phyloP scores from a whole-genome alignment of 257 asterid genomes.

The Perilla frutescens region DNA sequence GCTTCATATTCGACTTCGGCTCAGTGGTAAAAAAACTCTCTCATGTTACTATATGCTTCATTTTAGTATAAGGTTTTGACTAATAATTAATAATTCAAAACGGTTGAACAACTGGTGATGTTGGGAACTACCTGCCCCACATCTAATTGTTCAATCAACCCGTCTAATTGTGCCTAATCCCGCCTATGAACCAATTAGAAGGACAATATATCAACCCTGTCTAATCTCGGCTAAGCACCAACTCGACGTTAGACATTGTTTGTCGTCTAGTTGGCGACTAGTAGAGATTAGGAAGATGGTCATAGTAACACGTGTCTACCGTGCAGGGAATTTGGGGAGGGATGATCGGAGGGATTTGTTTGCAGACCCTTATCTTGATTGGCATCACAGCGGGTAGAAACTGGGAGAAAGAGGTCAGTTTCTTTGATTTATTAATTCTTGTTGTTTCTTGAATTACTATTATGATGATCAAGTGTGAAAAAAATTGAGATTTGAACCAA shows the following conservation, averaged over 20 bases:
- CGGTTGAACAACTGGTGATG: too few species aligned
- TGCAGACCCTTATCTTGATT: constrained; percentile 78
- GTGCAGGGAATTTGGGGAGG: constrained; percentile 93
- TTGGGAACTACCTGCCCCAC: too few species aligned
- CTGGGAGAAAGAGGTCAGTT: constrained; percentile 79
- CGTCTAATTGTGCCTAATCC: too few species aligned
- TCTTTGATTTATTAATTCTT: not conserved
- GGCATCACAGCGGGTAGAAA: constrained; percentile 57
- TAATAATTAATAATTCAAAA: too few species aligned
- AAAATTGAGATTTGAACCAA: too few species aligned
- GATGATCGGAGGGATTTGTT: constrained; percentile 72
- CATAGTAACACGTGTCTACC: not conserved
- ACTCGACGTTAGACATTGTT: too few species aligned
- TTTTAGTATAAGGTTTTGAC: too few species aligned
- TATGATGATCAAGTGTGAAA: not conserved
- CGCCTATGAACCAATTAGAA: too few species aligned
- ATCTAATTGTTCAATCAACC: too few species aligned
- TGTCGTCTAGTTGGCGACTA: too few species aligned
- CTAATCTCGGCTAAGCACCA: too few species aligned
- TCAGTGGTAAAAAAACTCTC: constrained; percentile 46
- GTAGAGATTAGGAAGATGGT: not conserved
- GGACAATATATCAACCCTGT: too few species aligned
- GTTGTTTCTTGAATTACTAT: not conserved
- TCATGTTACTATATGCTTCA: not conserved
- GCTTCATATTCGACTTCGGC: constrained; percentile 61